Conservation (phyloP, 768 basidiomycete species). For the Antrodiella citrinella region DNA sequence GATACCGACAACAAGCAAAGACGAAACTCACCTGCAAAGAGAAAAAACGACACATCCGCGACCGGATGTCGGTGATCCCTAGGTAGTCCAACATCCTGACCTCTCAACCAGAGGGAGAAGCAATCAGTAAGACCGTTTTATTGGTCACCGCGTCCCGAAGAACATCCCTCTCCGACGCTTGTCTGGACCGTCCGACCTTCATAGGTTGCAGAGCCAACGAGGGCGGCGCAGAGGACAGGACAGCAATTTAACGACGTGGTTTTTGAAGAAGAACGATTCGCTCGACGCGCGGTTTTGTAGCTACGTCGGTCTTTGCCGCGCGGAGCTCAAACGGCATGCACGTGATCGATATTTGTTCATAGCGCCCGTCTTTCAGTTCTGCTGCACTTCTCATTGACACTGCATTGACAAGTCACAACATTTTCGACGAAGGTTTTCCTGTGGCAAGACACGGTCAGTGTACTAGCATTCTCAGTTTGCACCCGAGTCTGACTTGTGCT, state of each 20-base stretch:
- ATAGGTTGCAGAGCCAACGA: constrained; percentile 24
- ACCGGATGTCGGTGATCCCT: constrained; percentile 58
- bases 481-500: no score
- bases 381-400: not conserved
- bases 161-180: constrained; percentile 77
- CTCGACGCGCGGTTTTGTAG: constrained; percentile 4
- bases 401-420: no score
- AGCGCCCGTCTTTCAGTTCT: not conserved
- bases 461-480: no score
- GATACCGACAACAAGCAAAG: constrained; percentile 10
- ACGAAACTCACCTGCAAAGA: constrained; percentile 23
- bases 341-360: not conserved
- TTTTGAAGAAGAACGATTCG: constrained; percentile 11
- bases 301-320: constrained; percentile 11
- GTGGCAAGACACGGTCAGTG: no score
- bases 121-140: constrained; percentile 94
- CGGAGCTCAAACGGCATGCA: constrained; percentile 7
- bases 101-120: constrained; percentile 85
- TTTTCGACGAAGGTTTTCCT: no score
- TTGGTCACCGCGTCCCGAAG: constrained; percentile 50
- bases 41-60: constrained; percentile 7
- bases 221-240: constrained; percentile 45
- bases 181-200: constrained; percentile 81
- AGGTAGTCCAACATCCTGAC: constrained; percentile 91
- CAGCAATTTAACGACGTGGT: constrained; percentile 80